These are phyloP conservation scores for Cucurbita pepo DNA, from an alignment of 306 rosid genomes.

Conservation along the genomic window DNA sequence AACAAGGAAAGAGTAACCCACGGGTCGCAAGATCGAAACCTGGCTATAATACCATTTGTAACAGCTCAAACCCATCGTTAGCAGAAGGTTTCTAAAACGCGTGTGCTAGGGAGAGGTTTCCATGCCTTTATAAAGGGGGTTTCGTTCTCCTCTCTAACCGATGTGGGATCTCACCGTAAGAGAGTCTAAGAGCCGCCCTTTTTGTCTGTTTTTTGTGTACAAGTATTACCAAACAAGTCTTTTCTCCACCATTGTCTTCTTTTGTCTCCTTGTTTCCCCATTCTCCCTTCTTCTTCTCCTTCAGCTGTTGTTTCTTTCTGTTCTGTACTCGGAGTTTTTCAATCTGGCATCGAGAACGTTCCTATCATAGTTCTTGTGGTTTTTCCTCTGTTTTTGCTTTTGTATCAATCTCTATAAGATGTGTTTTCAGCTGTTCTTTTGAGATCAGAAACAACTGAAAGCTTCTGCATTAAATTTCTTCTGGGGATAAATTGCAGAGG, in stretches of 20 bases:
- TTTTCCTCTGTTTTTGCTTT: not conserved
- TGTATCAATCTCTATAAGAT: not conserved
- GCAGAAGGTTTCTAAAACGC: too few relatives aligned
- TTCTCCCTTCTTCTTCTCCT: not conserved
- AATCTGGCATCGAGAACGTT: not conserved
- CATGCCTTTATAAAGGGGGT: too few relatives aligned
- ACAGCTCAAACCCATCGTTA: too few relatives aligned
- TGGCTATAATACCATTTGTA: too few relatives aligned
- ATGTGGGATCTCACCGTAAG: too few relatives aligned
- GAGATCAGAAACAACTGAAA: not conserved
- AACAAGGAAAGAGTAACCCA: not conserved
- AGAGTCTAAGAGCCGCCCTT: not conserved
- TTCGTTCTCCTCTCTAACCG: too few relatives aligned
- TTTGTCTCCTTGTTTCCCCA: not conserved
- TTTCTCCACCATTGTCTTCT: not conserved
- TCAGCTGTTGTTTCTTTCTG: not conserved
- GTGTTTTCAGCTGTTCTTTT: not conserved
- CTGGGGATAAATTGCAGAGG: slow-evolving; percentile 1
- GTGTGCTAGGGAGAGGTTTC: too few relatives aligned
- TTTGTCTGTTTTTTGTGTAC: not conserved
- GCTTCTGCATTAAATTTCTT: not conserved
- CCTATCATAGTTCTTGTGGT: not conserved
- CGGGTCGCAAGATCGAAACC: too few relatives aligned
- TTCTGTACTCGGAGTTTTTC: not conserved
- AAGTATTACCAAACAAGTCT: not conserved